phyloP scores from a whole-genome alignment of 1,139 yeast genomes.

The Spathaspora sp. region DNA sequence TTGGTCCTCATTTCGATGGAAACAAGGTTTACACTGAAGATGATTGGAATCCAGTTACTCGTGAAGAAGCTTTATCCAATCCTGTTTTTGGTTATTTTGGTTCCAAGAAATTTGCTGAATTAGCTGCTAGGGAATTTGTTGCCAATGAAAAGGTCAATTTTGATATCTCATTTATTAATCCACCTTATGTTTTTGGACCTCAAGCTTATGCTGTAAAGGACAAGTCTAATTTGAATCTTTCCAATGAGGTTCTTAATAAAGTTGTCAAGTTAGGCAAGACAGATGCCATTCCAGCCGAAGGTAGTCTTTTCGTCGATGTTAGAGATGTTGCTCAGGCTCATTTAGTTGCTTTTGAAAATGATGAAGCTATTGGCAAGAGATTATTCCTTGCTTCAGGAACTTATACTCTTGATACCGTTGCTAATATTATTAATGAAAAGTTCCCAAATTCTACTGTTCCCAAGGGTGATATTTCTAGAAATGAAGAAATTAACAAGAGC shows the following conservation, averaged over 20 bases:
- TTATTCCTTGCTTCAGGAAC: constrained; percentile 19
- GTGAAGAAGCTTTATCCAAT: too few species aligned
- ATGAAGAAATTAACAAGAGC: constrained; percentile 6
- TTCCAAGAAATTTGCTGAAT: too few species aligned
- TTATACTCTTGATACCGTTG: constrained; percentile 29
- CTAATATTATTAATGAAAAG: constrained; percentile 13
- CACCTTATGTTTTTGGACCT: constrained; percentile 47
- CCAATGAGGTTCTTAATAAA: constrained; percentile 30
- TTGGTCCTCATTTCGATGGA: too few species aligned
- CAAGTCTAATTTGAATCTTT: constrained; percentile 36
- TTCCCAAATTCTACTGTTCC: constrained; percentile 25
- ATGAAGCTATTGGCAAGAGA: constrained; percentile 18
- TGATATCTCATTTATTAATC: constrained; percentile 40
- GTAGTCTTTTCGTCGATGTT: constrained; percentile 30
- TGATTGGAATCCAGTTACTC: too few species aligned
- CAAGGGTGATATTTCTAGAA: constrained; percentile 7
- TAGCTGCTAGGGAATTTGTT: too few species aligned
- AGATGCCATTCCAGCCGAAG: constrained; percentile 11
- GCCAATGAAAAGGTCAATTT: constrained; percentile 23
- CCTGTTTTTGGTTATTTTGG: too few species aligned
- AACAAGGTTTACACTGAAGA: too few species aligned
- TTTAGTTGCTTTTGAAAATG: constrained; percentile 23
- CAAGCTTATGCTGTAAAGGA: constrained; percentile 16
- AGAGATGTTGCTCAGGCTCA: constrained; percentile 25
- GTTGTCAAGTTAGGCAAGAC: constrained; percentile 16